Evolutionary conservation across 2,329 filamentous ascomycete species (phyloP), one percentile per base, ranked within the genome.

Genomic region (Colletotrichum orchidophilum): DNA sequence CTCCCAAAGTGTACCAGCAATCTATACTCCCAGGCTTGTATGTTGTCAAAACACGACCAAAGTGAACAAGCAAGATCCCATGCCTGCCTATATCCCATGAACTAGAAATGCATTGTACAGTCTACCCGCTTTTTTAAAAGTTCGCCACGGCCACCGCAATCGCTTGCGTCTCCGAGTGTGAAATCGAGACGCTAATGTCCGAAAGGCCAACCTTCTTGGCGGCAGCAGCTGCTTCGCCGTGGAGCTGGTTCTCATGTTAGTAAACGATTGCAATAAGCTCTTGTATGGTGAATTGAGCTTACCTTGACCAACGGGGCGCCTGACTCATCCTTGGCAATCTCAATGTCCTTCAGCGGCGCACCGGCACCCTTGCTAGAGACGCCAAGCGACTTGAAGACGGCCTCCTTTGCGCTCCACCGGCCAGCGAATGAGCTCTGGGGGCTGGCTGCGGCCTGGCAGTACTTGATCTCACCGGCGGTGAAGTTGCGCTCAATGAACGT

Each of bases 401-500:
- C 96, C 84, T 99, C 96, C 86, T 99, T 99, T 42, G 96, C 96
- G 77, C 93, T 96, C 96, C 96, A 99, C 76, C 95, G 91, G 60
- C 96, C 96, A 5, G 96, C 94, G 83, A 98, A 99, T 62, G 94
- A 97, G 75, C 95, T 94, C 79, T 94, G 94, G 1, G 95, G 93
- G 79, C 89, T 92, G 6, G 94, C 85, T 18, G 94, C 92, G 78
- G 92, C 90, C 74, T 88, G 87, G 86, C 97, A 99, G 86, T 99
- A 98, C 33, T 89, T 87, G 76, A 95, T 93, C 84, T 99, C 96
- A 60, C 87, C 85, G 18, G 86, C 82, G 0, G 96, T 98, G 83
- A 99, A 99, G 85, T 99, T 99, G 76, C 96, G 93, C 83, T 96
- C 90, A 54, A 99, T 83, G 79, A 99, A 99, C 0, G 94, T 98